Conservation (phyloP, 768 basidiomycete species). For the Pleurotus eryngii region DNA sequence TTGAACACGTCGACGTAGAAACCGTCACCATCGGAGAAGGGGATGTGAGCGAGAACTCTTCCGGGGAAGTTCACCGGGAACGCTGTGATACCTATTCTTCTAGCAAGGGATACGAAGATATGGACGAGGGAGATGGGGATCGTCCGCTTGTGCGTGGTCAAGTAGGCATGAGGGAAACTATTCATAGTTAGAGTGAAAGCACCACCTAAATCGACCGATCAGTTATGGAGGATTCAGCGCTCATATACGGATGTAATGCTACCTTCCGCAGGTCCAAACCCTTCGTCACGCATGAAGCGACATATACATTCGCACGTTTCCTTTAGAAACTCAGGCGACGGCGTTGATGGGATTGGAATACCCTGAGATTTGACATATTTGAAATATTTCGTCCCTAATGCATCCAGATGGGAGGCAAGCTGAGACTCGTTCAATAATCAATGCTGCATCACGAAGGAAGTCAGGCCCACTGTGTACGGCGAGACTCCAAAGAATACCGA, state of each 20-base stretch:
- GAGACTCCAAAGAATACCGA: constrained; percentile 51
- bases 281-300: constrained; percentile 38
- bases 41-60: constrained; percentile 51
- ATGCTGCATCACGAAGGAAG: neutral
- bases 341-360: constrained; percentile 23
- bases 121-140: constrained; percentile 62
- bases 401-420: constrained; percentile 38
- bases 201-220: constrained; percentile 20
- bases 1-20: constrained; percentile 49
- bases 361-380: constrained; percentile 28
- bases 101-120: constrained; percentile 52
- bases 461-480: constrained; percentile 34
- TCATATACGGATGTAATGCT: neutral
- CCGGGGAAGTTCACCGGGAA: constrained; percentile 55
- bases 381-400: constrained; percentile 37
- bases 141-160: constrained; percentile 43
- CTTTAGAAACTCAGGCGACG: constrained; percentile 29
- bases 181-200: constrained; percentile 43
- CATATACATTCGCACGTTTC: constrained; percentile 42
- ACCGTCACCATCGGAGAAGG: constrained; percentile 32
- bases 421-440: constrained; percentile 17
- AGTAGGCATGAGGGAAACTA: constrained; percentile 58
- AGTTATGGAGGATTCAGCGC: neutral
- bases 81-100: constrained; percentile 48
- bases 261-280: constrained; percentile 7